These are phyloP conservation scores for Kwoniella sp. DNA, from an alignment of 768 basidiomycete genomes.

Conservation along the genomic window DNA sequence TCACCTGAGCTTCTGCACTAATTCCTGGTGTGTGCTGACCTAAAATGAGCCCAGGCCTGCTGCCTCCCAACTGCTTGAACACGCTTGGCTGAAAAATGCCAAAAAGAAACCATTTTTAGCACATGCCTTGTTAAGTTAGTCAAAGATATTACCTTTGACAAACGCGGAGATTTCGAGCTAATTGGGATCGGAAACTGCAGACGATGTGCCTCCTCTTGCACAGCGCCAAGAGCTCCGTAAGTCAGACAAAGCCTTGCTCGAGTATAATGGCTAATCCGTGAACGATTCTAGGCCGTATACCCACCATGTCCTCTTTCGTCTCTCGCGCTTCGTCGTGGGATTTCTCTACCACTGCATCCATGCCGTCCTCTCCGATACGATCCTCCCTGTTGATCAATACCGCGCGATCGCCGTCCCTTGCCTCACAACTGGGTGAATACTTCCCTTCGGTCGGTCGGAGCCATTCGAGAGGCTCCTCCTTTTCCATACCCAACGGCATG, in stretches of 20 bases:
- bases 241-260: constrained; percentile 1
- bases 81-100: constrained; percentile 74
- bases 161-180: too few species aligned
- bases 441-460: constrained; percentile 19
- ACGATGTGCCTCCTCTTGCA: constrained; percentile 35
- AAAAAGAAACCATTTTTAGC: constrained; percentile 81
- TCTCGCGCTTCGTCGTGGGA: constrained; percentile 38
- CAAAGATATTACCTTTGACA: too few species aligned
- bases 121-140: constrained; percentile 64
- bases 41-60: constrained; percentile 63
- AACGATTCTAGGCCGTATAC: constrained; percentile 28
- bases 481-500: constrained; percentile 6
- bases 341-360: constrained; percentile 23
- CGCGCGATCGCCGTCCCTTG: constrained; percentile 16
- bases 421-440: constrained; percentile 19
- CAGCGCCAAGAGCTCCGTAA: constrained; percentile 45
- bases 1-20: background rate
- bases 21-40: background rate
- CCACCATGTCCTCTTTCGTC: constrained; percentile 30
- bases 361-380: constrained; percentile 25
- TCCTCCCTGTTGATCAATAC: constrained; percentile 1
- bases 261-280: background rate
- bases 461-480: constrained; percentile 27
- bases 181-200: too few species aligned
- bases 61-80: constrained; percentile 73